Conservation (phyloP, 1,284 basidiomycete species). For the Farysia itapuensis region DNA sequence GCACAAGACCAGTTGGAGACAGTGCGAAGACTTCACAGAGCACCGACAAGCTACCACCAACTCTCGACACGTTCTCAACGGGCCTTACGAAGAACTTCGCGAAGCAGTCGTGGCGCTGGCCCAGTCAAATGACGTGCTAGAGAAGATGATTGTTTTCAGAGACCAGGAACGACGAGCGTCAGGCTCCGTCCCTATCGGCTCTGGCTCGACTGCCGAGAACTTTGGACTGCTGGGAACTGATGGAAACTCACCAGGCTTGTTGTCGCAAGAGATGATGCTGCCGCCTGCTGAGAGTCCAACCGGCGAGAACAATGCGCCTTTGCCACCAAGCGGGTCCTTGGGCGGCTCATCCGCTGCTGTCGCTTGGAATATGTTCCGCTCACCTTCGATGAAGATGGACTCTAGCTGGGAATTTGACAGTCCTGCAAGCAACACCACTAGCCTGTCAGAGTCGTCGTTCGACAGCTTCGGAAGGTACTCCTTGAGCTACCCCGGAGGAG, state of each 20-base stretch:
- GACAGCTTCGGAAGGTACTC: slow-evolving; percentile 14
- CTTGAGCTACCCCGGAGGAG: neutral
- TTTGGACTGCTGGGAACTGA: slow-evolving; percentile 12
- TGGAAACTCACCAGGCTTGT: neutral
- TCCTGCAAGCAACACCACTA: slow-evolving; percentile 24
- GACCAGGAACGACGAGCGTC: slow-evolving; percentile 11
- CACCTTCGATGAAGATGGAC: slow-evolving; percentile 2
- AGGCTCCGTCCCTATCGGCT: slow-evolving; percentile 14
- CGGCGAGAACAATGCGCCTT: neutral
- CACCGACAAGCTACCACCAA: slow-evolving; percentile 40
- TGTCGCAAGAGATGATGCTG: neutral
- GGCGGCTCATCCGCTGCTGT: neutral
- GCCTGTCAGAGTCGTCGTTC: slow-evolving; percentile 24
- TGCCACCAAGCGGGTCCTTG: neutral
- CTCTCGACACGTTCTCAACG: slow-evolving; percentile 38
- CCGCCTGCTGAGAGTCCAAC: neutral
- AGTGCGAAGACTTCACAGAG: slow-evolving; percentile 54
- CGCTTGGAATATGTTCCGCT: slow-evolving; percentile 21
- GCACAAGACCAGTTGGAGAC: slow-evolving; percentile 45
- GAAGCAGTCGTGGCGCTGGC: slow-evolving; percentile 30
- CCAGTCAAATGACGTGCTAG: slow-evolving; percentile 17
- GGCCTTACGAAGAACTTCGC: slow-evolving; percentile 43
- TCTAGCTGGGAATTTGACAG: slow-evolving; percentile 32
- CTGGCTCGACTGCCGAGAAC: slow-evolving; percentile 21
- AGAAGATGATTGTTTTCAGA: slow-evolving; percentile 18